These are phyloP conservation scores for Nicotiana tomentosiformis DNA, from an alignment of 257 asterid species.

Conservation along the genomic window DNA sequence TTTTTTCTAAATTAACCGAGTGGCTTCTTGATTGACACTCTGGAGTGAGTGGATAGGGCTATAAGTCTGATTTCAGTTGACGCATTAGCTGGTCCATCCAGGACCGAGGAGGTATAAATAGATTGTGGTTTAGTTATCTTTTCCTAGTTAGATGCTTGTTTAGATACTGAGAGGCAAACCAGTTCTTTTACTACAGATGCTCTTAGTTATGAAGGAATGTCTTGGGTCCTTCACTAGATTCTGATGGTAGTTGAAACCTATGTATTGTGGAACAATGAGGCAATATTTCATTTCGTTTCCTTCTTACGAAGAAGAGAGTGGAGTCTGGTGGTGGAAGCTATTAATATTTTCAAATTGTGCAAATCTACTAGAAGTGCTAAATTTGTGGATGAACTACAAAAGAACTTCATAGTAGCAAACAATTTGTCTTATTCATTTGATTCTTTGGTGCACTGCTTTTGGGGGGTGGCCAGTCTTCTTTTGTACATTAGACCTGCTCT, in stretches of 20 bases:
- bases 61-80: not conserved
- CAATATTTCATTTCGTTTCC: not conserved
- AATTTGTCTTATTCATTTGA: not conserved
- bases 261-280: not conserved
- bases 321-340: not conserved
- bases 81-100: not conserved
- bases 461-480: not conserved
- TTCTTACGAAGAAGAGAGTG: not conserved
- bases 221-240: not conserved
- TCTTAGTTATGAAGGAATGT: not conserved
- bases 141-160: not conserved
- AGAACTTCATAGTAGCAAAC: not conserved
- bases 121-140: not conserved
- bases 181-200: not conserved
- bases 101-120: not conserved
- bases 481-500: not conserved
- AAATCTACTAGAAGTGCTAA: not conserved
- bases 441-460: not conserved
- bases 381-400: conserved; percentile 1
- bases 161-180: not conserved
- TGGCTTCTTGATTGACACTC: not conserved
- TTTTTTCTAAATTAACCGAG: conserved; percentile 9
- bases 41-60: not conserved
- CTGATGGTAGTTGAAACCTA: not conserved
- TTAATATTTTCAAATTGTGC: not conserved